Evolutionary conservation across 139 green algal species (phyloP).

Genomic region (Zygnema circumcarinatum): DNA sequence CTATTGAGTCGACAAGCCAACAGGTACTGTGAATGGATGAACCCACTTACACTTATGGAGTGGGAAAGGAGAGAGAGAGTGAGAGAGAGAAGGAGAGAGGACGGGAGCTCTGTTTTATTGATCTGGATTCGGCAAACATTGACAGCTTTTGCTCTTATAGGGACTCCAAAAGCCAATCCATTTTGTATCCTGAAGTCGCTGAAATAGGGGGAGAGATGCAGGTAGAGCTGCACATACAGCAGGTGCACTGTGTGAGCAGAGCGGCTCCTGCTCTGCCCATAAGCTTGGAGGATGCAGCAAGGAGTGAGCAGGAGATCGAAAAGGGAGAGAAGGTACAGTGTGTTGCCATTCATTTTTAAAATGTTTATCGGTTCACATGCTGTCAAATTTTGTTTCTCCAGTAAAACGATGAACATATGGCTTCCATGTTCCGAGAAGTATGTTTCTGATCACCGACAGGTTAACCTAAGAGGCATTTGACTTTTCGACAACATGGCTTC

Average conservation of each 20-base stretch:
- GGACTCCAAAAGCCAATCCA: too few relatives aligned
- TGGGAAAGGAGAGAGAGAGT: background rate
- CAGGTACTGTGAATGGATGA: too few relatives aligned
- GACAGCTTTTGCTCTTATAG: too few relatives aligned
- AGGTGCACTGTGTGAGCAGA: slow-evolving; percentile 68
- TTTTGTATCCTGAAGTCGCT: too few relatives aligned
- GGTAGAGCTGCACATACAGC: slow-evolving; percentile 83
- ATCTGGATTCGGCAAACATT: too few relatives aligned
- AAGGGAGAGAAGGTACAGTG: slow-evolving; percentile 38
- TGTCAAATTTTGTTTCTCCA: too few relatives aligned
- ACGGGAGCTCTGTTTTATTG: too few relatives aligned
- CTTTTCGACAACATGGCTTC: too few relatives aligned
- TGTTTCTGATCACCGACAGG: too few relatives aligned
- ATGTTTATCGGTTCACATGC: background rate
- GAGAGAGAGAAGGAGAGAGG: background rate
- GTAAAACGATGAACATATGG: too few relatives aligned
- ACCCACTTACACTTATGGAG: background rate
- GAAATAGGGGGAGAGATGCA: slow-evolving; percentile 57
- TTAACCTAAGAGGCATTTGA: too few relatives aligned
- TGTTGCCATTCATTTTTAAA: background rate
- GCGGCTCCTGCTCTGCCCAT: slow-evolving; percentile 57
- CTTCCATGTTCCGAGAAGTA: too few relatives aligned
- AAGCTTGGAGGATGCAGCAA: slow-evolving; percentile 58
- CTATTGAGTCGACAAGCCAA: slow-evolving; percentile 86
- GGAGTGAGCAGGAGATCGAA: slow-evolving; percentile 56